Base-by-base conservation (phyloP, 2,329 filamentous ascomycete species). In the Catunica adiposa region DNA sequence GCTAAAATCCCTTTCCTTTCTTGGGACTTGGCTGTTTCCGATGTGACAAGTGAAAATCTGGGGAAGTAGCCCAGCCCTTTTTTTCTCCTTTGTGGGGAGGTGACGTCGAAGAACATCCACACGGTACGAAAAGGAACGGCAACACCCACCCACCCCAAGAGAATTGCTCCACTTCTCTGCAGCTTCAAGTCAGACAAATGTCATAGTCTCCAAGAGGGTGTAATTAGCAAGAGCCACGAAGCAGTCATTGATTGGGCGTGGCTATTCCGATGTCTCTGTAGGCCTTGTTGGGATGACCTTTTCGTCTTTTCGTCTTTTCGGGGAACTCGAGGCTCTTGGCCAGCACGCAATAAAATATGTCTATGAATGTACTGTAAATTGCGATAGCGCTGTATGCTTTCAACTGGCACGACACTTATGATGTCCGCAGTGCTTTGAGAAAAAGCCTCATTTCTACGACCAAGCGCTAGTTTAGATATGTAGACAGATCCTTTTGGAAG, bases 21-120 rank as follows among this genome's bases (percentile, higher is more conserved):
- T 23, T 23, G 22, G 22, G 44, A 25, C 8, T 23, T 25, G 44
- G 44, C 23, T 48, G 23, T 48, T 48, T 44, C 40, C 17, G n/a
- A 48, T 23, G 23, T 48, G 20, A 25, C 20, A 44, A 31, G 15
- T 44, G 52, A 47, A 54, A 54, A 54, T 54, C 44, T 55, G 40
- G 40, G 40, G 40, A 38, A 55, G 25, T 25, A 50, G 4, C 29
- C 44, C 53, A 47, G 26, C 31, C 29, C 42, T 26, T 44, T 51
- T 55, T 31, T 51, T 34, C 25, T 25, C 17, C 22, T 25, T 51
- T 55, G 44, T 48, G 20, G 44, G 11, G 44, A 15, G 17, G 17
- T 48, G 22, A 25, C 11, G 11, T 25, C 22, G 17, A 1, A 22
- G 15, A 25, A 14, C 22, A 22, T 23, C 3, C 44, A 48, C 8